Percentiles rank a stretch among this genome's conserved stretches.
Conservation (phyloP, 768 basidiomycete species). For the Lactarius hengduanensis region DNA sequence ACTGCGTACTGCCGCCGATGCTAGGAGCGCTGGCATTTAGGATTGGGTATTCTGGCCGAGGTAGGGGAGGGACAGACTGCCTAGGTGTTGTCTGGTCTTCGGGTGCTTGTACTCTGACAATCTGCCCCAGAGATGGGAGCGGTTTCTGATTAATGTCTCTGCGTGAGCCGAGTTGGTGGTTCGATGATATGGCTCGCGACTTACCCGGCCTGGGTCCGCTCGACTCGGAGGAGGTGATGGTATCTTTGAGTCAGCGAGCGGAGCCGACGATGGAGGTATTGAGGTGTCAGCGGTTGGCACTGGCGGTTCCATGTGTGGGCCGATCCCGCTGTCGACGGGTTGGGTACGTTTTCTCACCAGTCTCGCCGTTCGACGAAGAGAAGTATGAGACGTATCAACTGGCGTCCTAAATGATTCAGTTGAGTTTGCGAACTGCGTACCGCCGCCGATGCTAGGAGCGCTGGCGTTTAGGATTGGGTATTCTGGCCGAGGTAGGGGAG, state of each 20-base stretch:
- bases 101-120: too few species aligned
- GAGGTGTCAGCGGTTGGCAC: background rate
- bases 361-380: background rate
- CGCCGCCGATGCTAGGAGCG: background rate
- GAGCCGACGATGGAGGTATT: background rate
- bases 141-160: background rate
- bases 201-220: background rate
- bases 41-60: background rate
- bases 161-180: background rate
- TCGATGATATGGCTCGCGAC: background rate
- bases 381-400: background rate
- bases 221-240: background rate
- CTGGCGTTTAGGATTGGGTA: background rate
- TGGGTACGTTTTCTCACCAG: too few species aligned
- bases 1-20: background rate
- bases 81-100: background rate
- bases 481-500: background rate
- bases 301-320: background rate
- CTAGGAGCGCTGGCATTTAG: background rate
- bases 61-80: background rate
- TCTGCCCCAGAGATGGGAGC: background rate
- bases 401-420: background rate
- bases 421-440: background rate
- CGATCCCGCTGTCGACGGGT: background rate
- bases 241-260: background rate